Conservation (phyloP, 2,329 filamentous ascomycete species). For the Sporothrix humicola region DNA sequence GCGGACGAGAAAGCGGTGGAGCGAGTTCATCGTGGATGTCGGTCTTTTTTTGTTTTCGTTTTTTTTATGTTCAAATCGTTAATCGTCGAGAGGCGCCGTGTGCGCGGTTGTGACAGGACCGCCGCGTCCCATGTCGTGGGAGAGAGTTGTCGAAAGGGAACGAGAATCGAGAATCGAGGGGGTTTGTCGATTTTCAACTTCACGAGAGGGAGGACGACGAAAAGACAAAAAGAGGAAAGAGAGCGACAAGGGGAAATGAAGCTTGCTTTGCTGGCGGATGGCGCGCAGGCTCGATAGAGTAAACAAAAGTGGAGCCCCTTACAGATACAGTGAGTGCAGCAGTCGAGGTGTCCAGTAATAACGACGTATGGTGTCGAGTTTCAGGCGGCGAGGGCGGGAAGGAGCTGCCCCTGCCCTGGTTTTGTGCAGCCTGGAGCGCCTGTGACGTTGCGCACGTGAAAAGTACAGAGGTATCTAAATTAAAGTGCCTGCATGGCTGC, state of each 20-base stretch:
- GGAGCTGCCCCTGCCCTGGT: background rate
- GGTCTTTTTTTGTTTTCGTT: background rate
- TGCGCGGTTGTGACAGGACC: slow-evolving; percentile 28
- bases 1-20: slow-evolving; percentile 7
- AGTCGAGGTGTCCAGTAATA: too few relatives aligned
- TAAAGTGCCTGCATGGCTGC: background rate
- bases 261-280: background rate
- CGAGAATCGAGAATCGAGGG: background rate
- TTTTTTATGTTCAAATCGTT: too few relatives aligned
- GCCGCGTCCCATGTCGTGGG: slow-evolving; percentile 20
- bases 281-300: slow-evolving; percentile 22
- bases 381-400: too few relatives aligned
- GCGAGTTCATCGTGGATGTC: slow-evolving; percentile 2
- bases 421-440: slow-evolving; percentile 4
- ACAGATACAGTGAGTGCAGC: slow-evolving; percentile 36
- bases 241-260: slow-evolving; percentile 25
- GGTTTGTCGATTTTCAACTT: background rate
- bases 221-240: background rate
- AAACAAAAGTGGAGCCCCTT: slow-evolving; percentile 24
- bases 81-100: slow-evolving; percentile 29
- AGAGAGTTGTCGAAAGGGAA: background rate
- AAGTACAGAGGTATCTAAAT: background rate
- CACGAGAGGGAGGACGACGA: background rate
- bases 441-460: slow-evolving; percentile 24
- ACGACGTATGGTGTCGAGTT: too few relatives aligned